Evolutionary conservation across 257 asterid species (phyloP).

Genomic region (Rauvolfia tetraphylla): DNA sequence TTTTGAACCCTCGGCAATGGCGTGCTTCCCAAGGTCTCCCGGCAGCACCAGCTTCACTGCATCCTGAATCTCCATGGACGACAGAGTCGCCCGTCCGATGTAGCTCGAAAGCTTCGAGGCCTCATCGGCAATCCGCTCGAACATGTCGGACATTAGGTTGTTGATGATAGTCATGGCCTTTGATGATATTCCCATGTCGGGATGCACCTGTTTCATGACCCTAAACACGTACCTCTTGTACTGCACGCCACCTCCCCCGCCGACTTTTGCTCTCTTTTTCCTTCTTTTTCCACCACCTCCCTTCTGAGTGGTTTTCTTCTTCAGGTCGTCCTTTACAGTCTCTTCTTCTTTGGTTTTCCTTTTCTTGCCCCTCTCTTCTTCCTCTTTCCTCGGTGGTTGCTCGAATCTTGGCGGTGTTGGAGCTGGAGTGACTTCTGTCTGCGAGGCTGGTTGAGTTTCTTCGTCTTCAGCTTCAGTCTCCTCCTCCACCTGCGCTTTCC

Average conservation of each 20-base stretch:
- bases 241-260: conserved; percentile 39
- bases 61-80: conserved; percentile 71
- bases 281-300: conserved; percentile 10
- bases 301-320: neutral
- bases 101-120: conserved; percentile 48
- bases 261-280: conserved; percentile 30
- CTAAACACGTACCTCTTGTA: conserved; percentile 56
- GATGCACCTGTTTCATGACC: conserved; percentile 91
- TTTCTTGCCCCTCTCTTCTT: conserved; percentile 7
- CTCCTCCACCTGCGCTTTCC: neutral
- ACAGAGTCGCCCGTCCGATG: conserved; percentile 44
- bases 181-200: conserved; percentile 66
- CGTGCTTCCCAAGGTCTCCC: conserved; percentile 81
- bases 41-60: conserved; percentile 85
- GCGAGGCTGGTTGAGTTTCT: conserved; percentile 31
- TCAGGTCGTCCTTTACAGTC: neutral
- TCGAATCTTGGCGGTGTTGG: conserved; percentile 2
- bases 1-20: conserved; percentile 70
- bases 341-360: conserved; percentile 4
- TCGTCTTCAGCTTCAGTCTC: conserved; percentile 4
- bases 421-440: conserved; percentile 28
- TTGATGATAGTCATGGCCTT: conserved; percentile 66
- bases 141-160: conserved; percentile 74
- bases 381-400: neutral
- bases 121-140: conserved; percentile 67